Base-by-base conservation (phyloP, 1,284 basidiomycete genomes). In the Papiliotrema nemorosa region DNA sequence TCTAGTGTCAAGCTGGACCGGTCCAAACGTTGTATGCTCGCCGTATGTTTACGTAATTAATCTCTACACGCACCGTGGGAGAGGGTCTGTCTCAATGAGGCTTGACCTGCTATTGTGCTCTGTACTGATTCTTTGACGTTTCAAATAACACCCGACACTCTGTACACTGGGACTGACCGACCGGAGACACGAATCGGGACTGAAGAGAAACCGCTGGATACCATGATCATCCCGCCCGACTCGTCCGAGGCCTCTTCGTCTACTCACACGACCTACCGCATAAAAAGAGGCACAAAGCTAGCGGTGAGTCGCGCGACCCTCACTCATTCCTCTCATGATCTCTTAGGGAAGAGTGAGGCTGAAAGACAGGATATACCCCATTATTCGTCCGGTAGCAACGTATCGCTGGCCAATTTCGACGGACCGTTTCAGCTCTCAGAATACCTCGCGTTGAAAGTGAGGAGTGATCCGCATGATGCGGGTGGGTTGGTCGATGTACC, bases 401-500 rank as follows among this genome's bases (percentile, higher is more conserved):
- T 66, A 3, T 55, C 65, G 12, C 63, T 73, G 18, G 60, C 65
- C 18, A 57, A 56, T 5, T 59, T 93, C 22, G 87, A 94, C 74
- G 91, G 88, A 62, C 88, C 91, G 0, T 96, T 96, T 70, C 90
- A 94, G 70, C 80, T 96, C 2, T 91, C 97, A 66, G 92, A 97
- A 69, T 97, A 93, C 74, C 88, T 98, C 45, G 85, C 89, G 0
- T 79, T 90, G 33, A 82, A 93, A 57, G 87, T 96, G 55, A 83
- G 86, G 9, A 78, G 82, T 33, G 85, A 94, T 72, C 87, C 91
- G 0, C 90, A 94, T 75, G 86, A 94, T 68, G 86, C 97, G 25
- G 82, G 88, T 33, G 74, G 81, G 5, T 87, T 97, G 49, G 84
- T 93, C 0, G 78, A 84, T 25, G 75, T 92, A 2, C 91, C 90